Evolutionary conservation across 2,329 filamentous ascomycete genomes (phyloP).

Genomic region (Ustilaginoidea virens): DNA sequence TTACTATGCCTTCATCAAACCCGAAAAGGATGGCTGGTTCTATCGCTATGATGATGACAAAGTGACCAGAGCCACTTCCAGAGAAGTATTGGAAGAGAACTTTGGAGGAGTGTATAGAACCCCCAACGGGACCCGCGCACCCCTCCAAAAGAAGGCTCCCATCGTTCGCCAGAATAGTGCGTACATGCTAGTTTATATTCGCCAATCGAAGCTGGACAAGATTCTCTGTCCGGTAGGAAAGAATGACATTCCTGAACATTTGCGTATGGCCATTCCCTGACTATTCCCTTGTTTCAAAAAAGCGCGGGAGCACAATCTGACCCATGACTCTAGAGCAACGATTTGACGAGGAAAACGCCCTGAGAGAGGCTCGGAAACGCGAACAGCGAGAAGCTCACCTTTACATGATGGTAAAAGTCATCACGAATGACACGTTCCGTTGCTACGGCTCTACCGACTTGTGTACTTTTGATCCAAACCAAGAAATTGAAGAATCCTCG

Average conservation of each 20-base stretch:
- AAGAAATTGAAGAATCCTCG: constrained; percentile 51
- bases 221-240: constrained; percentile 64
- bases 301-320: too few relatives aligned
- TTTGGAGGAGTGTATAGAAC: constrained; percentile 74
- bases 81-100: constrained; percentile 91
- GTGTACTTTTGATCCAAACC: constrained; percentile 47
- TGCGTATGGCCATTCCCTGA: constrained; percentile 37
- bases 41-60: constrained; percentile 97
- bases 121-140: constrained; percentile 30
- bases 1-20: constrained; percentile 95
- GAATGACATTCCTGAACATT: constrained; percentile 66
- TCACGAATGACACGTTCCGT: constrained; percentile 69
- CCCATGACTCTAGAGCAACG: constrained; percentile 38
- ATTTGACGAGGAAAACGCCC: constrained; percentile 67
- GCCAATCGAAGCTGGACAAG: constrained; percentile 69
- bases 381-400: constrained; percentile 91
- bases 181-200: constrained; percentile 98
- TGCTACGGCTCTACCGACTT: constrained; percentile 76
- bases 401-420: constrained; percentile 71
- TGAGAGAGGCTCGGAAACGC: constrained; percentile 61
- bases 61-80: constrained; percentile 82
- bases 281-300: neutral
- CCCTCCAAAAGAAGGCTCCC: constrained; percentile 38
- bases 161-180: constrained; percentile 63
- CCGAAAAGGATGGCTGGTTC: constrained; percentile 82